phyloP scores from a whole-genome alignment of 441 rosid species.

The Erodium chrysanthum region DNA sequence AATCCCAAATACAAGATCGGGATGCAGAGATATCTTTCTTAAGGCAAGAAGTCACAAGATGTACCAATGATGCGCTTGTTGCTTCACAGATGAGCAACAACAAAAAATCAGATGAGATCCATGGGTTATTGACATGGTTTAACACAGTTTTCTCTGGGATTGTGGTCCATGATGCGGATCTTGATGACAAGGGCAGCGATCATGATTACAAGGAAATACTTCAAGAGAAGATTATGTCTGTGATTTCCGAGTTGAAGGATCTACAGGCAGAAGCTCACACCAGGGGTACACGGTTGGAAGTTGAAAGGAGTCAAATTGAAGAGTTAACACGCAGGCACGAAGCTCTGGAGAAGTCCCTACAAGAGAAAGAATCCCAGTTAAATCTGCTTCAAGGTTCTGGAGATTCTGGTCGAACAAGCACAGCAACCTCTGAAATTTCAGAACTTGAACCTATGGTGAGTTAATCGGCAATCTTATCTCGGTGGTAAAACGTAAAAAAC shows the following conservation, averaged over 20 bases:
- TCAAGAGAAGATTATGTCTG: constrained; percentile 42
- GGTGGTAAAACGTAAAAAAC: neutral
- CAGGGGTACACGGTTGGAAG: constrained; percentile 55
- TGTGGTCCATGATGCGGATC: constrained; percentile 34
- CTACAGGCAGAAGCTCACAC: constrained; percentile 44
- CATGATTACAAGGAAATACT: constrained; percentile 55
- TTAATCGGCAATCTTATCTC: constrained; percentile 12
- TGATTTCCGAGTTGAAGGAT: constrained; percentile 56
- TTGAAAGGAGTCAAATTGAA: constrained; percentile 67
- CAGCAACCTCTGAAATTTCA: constrained; percentile 51
- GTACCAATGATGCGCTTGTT: constrained; percentile 75
- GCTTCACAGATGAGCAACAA: constrained; percentile 58
- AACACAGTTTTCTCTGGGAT: constrained; percentile 40
- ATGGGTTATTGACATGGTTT: constrained; percentile 53
- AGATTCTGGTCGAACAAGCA: constrained; percentile 30
- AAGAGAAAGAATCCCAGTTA: constrained; percentile 54
- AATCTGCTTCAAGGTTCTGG: constrained; percentile 44
- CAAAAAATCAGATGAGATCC: constrained; percentile 49
- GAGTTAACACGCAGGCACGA: constrained; percentile 56
- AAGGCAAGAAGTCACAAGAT: constrained; percentile 97
- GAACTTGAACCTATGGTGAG: constrained; percentile 93
- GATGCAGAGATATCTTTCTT: constrained; percentile 91
- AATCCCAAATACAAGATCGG: constrained; percentile 76
- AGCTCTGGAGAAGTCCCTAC: constrained; percentile 55
- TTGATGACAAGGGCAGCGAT: constrained; percentile 29